Conservation (phyloP, 1,139 yeast species). For the Taphrina flavorubra region DNA sequence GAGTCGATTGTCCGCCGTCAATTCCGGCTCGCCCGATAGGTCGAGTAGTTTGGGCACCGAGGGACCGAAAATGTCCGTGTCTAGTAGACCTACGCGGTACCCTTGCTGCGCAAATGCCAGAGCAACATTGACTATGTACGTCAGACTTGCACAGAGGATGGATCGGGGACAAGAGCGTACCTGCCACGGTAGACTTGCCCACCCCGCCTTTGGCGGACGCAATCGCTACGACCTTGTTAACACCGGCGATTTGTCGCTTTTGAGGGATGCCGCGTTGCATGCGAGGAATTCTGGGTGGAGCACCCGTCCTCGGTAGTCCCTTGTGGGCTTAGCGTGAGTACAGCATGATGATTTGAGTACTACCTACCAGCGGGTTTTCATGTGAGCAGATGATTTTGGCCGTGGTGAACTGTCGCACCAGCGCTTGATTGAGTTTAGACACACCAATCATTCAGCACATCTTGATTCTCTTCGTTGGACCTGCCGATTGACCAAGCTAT, state of each 20-base stretch:
- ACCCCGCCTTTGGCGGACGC: slow-evolving; percentile 86
- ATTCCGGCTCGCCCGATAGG: slow-evolving; percentile 65
- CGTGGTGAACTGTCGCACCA: slow-evolving; percentile 11
- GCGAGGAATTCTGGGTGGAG: slow-evolving; percentile 46
- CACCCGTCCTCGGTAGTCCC: slow-evolving; percentile 45
- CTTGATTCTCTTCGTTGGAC: too few relatives aligned
- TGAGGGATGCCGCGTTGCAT: slow-evolving; percentile 47
- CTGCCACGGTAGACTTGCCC: slow-evolving; percentile 61
- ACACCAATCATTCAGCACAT: slow-evolving; percentile 3
- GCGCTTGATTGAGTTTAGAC: background rate
- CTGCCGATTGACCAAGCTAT: too few relatives aligned
- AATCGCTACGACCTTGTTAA: slow-evolving; percentile 66
- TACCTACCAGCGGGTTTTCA: slow-evolving; percentile 43
- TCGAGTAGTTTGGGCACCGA: slow-evolving; percentile 73
- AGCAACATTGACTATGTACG: slow-evolving; percentile 63
- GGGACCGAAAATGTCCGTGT: slow-evolving; percentile 86
- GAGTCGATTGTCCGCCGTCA: slow-evolving; percentile 62
- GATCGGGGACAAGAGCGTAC: slow-evolving; percentile 44
- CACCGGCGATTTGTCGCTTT: slow-evolving; percentile 56
- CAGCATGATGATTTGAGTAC: background rate
- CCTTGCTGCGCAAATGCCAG: slow-evolving; percentile 64
- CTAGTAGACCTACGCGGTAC: slow-evolving; percentile 69
- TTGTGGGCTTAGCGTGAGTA: background rate
- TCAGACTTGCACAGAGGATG: slow-evolving; percentile 38
- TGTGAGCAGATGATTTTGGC: slow-evolving; percentile 16